Conservation (phyloP, 1,284 basidiomycete species). For the Pseudozyma tsukubaensis region DNA sequence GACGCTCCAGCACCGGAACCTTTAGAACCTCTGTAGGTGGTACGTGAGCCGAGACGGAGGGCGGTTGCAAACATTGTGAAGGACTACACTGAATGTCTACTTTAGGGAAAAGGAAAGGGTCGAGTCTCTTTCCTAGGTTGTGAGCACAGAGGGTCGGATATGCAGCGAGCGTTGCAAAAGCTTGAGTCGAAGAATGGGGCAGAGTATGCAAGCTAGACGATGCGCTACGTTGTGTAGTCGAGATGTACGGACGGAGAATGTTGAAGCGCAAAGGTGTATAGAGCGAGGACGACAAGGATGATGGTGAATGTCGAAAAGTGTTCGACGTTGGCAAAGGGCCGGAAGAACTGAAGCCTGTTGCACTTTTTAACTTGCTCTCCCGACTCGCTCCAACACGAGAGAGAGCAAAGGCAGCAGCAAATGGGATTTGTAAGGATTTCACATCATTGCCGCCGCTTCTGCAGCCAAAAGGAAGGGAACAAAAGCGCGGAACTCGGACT, state of each 20-base stretch:
- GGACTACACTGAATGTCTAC: too few relatives aligned
- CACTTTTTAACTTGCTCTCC: constrained; percentile 7
- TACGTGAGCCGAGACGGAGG: constrained; percentile 62
- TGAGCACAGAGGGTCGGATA: background rate
- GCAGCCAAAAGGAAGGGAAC: constrained; percentile 7
- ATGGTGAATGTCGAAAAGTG: too few relatives aligned
- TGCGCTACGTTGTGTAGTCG: background rate
- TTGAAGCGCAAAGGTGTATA: background rate
- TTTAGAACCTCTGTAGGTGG: constrained; percentile 63
- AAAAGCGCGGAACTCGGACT: background rate
- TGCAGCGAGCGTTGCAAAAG: background rate
- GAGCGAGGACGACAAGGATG: background rate
- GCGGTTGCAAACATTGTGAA: constrained; percentile 60
- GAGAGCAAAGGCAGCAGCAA: background rate
- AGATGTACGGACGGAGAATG: background rate
- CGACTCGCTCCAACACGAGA: background rate
- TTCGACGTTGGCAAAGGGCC: too few relatives aligned
- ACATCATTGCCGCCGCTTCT: background rate
- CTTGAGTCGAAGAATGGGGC: background rate
- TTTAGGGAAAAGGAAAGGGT: background rate
- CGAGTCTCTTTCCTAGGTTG: too few relatives aligned
- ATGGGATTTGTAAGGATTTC: constrained; percentile 34
- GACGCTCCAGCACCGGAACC: constrained; percentile 64
- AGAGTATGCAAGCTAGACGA: background rate
- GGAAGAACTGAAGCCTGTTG: too few relatives aligned